Conservation (phyloP, 202 grass and related monocot species). For the Panicum hallii region DNA sequence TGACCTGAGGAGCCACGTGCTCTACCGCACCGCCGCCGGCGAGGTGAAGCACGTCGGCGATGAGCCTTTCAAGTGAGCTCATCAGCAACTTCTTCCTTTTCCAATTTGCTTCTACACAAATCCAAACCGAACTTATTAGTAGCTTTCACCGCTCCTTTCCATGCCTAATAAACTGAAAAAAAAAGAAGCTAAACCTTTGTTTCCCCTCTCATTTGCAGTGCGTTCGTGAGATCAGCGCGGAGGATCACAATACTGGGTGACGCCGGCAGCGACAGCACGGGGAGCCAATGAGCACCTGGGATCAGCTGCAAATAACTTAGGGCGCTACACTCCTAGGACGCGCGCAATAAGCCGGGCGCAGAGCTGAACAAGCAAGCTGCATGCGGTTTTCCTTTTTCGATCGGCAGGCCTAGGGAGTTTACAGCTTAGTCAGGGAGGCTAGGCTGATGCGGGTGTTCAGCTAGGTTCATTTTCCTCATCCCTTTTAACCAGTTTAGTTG, state of each 20-base stretch:
- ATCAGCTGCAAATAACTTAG: constrained; percentile 51
- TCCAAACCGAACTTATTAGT: neutral
- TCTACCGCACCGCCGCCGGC: constrained; percentile 59
- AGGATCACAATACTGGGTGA: constrained; percentile 83
- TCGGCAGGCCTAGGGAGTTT: constrained; percentile 17
- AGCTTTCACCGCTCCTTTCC: neutral
- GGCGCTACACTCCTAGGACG: constrained; percentile 19
- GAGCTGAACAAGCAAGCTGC: constrained; percentile 36
- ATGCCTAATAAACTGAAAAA: constrained; percentile 9
- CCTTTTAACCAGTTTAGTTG: constrained; percentile 12
- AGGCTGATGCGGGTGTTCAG: constrained; percentile 28
- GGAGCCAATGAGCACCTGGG: neutral
- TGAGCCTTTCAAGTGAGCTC: constrained; percentile 74
- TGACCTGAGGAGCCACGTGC: constrained; percentile 61
- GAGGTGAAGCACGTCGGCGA: constrained; percentile 67
- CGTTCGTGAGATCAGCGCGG: constrained; percentile 77
- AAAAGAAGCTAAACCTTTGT: neutral
- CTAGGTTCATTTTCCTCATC: constrained; percentile 13
- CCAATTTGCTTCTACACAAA: neutral
- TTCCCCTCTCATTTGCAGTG: constrained; percentile 47
- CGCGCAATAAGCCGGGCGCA: constrained; percentile 40
- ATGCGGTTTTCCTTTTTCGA: constrained; percentile 20
- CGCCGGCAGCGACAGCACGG: constrained; percentile 63
- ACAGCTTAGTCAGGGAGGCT: constrained; percentile 8
- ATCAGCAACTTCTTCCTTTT: neutral